Evolutionary conservation across 31 red algal species (phyloP).

Genomic region (Bonnemaisonia californica): DNA sequence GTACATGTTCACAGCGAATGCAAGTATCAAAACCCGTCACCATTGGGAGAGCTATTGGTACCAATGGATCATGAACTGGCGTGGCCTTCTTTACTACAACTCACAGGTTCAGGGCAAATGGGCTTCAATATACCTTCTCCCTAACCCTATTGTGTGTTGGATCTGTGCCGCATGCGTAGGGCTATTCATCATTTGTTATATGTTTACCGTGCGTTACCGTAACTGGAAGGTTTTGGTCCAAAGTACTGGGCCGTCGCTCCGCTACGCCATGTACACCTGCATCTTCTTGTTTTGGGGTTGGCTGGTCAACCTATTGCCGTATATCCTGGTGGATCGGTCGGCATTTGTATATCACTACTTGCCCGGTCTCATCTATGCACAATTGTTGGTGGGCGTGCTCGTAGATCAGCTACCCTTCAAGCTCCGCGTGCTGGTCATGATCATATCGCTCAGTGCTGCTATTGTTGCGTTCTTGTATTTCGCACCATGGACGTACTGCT

Average conservation of each 20-base stretch:
- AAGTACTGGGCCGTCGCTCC: conserved; percentile 11
- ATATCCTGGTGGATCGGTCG: conserved; percentile 88
- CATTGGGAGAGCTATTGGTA: conserved; percentile 96
- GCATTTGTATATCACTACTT: conserved; percentile 99
- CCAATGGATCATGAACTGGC: conserved; percentile 95
- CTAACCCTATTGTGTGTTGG: conserved; percentile 82
- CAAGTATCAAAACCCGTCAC: conserved; percentile 83
- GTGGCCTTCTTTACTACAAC: conserved; percentile 89
- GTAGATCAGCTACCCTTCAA: conserved; percentile 74
- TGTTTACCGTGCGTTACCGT: conserved; percentile 51
- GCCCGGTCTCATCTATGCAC: conserved; percentile 93
- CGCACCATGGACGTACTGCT: conserved; percentile 90
- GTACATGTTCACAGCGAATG: conserved; percentile 93
- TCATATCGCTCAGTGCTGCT: conserved; percentile 24
- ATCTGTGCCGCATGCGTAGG: conserved; percentile 45
- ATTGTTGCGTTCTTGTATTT: conserved; percentile 73
- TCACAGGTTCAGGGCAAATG: conserved; percentile 58
- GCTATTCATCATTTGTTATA: conserved; percentile 39
- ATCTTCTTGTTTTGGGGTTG: conserved; percentile 87
- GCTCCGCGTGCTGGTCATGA: conserved; percentile 28
- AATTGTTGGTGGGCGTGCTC: conserved; percentile 79
- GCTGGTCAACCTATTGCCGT: conserved; percentile 89
- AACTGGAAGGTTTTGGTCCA: conserved; percentile 30
- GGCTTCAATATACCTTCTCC: conserved; percentile 87
- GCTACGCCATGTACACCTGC: conserved; percentile 51